These are phyloP conservation scores for Eremochloa ophiuroides DNA, from an alignment of 176 grass and related monocot genomes.

Conservation along the genomic window DNA sequence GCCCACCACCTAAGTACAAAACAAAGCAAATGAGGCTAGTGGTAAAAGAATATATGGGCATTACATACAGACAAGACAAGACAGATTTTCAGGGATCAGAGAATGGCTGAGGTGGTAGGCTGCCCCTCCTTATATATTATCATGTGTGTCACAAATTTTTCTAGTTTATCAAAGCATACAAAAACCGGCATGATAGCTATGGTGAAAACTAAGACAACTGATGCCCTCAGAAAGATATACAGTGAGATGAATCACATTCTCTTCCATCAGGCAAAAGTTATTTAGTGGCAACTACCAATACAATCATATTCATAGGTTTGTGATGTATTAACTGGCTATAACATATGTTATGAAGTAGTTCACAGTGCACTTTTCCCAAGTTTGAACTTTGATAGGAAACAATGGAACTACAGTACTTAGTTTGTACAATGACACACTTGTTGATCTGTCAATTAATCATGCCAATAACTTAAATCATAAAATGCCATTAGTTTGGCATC, in stretches of 20 bases:
- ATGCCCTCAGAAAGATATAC: background rate
- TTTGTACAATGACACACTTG: background rate
- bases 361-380: background rate
- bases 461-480: background rate
- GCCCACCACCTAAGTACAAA: slow-evolving; percentile 74
- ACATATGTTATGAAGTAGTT: slow-evolving; percentile 5
- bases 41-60: background rate
- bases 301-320: background rate
- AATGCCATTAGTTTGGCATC: background rate
- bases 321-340: background rate
- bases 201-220: background rate
- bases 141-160: background rate
- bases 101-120: background rate
- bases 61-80: slow-evolving; percentile 4
- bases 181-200: slow-evolving; percentile 1
- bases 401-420: background rate
- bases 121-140: background rate
- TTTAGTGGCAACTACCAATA: background rate
- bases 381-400: background rate
- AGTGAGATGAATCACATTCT: background rate
- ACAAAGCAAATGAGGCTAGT: background rate
- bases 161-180: background rate
- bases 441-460: background rate
- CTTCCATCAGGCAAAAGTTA: background rate
- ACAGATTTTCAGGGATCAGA: background rate